phyloP scores from a whole-genome alignment of 352 stramenopile species.

The Lagenidium giganteum region DNA sequence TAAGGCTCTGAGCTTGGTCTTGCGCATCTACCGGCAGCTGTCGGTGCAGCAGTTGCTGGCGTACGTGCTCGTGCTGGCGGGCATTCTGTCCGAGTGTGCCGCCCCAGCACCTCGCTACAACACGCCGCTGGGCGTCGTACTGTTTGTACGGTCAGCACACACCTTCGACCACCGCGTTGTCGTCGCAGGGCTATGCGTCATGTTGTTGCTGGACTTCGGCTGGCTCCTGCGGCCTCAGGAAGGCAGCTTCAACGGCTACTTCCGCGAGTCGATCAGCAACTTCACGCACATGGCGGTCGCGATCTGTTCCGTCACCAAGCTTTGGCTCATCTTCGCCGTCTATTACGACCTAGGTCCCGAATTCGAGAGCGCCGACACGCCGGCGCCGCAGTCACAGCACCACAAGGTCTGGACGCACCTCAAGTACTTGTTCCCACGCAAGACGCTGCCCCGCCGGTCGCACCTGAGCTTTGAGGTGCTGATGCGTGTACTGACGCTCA shows the following conservation, averaged over 20 bases:
- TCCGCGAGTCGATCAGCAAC: slow-evolving; percentile 33
- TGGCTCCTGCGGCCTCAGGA: slow-evolving; percentile 71
- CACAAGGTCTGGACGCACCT: slow-evolving; percentile 43
- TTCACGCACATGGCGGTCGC: slow-evolving; percentile 44
- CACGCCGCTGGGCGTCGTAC: slow-evolving; percentile 45
- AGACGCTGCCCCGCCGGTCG: slow-evolving; percentile 47
- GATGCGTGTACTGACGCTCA: slow-evolving; percentile 54
- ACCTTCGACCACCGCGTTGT: slow-evolving; percentile 46
- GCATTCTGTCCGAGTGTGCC: slow-evolving; percentile 53
- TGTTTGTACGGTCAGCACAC: slow-evolving; percentile 31
- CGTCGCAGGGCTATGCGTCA: slow-evolving; percentile 40
- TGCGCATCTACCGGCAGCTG: slow-evolving; percentile 30
- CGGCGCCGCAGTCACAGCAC: slow-evolving; percentile 4
- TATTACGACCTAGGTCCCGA: slow-evolving; percentile 57
- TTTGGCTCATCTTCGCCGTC: slow-evolving; percentile 61
- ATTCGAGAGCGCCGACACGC: slow-evolving; percentile 17
- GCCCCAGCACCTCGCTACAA: slow-evolving; percentile 71
- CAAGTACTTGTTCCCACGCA: slow-evolving; percentile 67
- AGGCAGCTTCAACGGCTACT: slow-evolving; percentile 55
- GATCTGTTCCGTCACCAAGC: slow-evolving; percentile 47
- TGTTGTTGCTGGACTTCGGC: slow-evolving; percentile 43
- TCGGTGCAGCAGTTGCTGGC: slow-evolving; percentile 49
- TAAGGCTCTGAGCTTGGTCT: no score
- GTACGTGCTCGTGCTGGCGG: slow-evolving; percentile 47
- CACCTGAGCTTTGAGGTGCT: slow-evolving; percentile 70